A percentile compares a stretch with the other conserved stretches of the same genome.
These are phyloP conservation scores for Ophiostoma sp. DNA, from an alignment of 2,329 filamentous ascomycete genomes.

Conservation along the genomic window DNA sequence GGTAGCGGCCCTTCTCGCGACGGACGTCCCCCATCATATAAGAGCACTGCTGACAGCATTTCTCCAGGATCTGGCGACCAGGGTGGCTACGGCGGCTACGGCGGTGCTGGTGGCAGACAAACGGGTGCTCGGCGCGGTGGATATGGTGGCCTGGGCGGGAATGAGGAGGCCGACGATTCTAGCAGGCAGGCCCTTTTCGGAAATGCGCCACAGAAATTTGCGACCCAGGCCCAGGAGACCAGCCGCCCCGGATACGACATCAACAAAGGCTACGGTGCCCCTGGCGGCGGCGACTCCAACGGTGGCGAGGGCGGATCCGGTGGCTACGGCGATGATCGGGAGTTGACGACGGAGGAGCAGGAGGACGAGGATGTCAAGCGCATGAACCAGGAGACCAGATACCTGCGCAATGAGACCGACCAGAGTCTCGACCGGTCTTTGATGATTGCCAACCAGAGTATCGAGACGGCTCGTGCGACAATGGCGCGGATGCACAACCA, in stretches of 20 bases:
- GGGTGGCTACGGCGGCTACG: conserved; percentile 30
- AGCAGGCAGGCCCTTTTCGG: conserved; percentile 60
- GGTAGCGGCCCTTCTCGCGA: conserved; percentile 17
- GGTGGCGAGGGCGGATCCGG: conserved; percentile 34
- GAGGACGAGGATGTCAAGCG: conserved; percentile 67
- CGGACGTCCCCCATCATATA: conserved; percentile 25
- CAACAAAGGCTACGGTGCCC: not conserved
- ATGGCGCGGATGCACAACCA: conserved; percentile 70
- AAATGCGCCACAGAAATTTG: conserved; percentile 47
- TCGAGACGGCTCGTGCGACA: conserved; percentile 66
- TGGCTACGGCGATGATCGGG: conserved; percentile 61
- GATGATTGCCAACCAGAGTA: conserved; percentile 60
- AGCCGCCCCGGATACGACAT: conserved; percentile 5
- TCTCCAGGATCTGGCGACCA: conserved; percentile 22
- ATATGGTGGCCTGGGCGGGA: conserved; percentile 55
- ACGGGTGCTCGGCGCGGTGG: conserved; percentile 44
- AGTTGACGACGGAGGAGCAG: conserved; percentile 75
- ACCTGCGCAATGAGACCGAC: conserved; percentile 64
- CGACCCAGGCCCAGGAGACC: conserved; percentile 47
- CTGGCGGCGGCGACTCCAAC: not conserved
- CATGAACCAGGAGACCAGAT: conserved; percentile 67
- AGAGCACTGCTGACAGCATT: conserved; percentile 24
- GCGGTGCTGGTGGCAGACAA: conserved; percentile 10
- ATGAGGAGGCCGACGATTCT: conserved; percentile 42
- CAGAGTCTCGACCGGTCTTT: conserved; percentile 59